Base-by-base conservation (phyloP, 768 basidiomycete genomes). In the Agrocybe praecox region DNA sequence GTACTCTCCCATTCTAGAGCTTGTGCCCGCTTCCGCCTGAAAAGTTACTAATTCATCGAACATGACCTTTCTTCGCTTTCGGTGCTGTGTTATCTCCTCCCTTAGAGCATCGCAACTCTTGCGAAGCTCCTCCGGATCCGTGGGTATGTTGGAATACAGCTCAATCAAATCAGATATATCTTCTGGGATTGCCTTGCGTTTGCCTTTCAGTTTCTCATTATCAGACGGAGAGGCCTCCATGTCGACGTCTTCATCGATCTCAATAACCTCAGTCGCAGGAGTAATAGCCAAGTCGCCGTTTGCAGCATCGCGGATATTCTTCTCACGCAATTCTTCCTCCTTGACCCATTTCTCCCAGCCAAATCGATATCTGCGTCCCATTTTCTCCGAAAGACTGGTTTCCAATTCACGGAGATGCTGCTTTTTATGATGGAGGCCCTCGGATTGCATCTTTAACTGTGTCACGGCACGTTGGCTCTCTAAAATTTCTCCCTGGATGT, bases 261-360 rank as follows among this genome's bases (percentile, higher is more conserved):
- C 72, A 54, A 80, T 80, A 24, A 77, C 69, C 22, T 80, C 68
- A 12, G 80, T 81, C 18, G 74, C 72, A 45, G 74, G 72, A 17
- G 78, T 80, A 46, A 80, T 72, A 12, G 72, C 71, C 53, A 87
- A 71, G 49, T 83, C 76, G 6, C 89, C 90, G 49, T 80, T 80
- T 0, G 84, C 81, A 1, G 77, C 83, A 40, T 84, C 84, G 47
- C 88, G 82, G 60, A 92, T 85, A 1, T 71, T 70, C 58, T 77
- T 83, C 73, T 96, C 94, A 23, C 95, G 81, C 32, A 75, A 76
- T 67, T 92, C 89, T 74, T 98, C 92, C 55, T 90, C 89, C 62
- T 87, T 87, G 19, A 91, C 74, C 95, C 96, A 98, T 64, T 90
- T 92, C 69, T 96, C 93, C 88, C 90, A 98, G 2, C 95, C 96